These are phyloP conservation scores for Magnaporthiopsis incrustans DNA, from an alignment of 2,329 filamentous ascomycete species.

Conservation along the genomic window DNA sequence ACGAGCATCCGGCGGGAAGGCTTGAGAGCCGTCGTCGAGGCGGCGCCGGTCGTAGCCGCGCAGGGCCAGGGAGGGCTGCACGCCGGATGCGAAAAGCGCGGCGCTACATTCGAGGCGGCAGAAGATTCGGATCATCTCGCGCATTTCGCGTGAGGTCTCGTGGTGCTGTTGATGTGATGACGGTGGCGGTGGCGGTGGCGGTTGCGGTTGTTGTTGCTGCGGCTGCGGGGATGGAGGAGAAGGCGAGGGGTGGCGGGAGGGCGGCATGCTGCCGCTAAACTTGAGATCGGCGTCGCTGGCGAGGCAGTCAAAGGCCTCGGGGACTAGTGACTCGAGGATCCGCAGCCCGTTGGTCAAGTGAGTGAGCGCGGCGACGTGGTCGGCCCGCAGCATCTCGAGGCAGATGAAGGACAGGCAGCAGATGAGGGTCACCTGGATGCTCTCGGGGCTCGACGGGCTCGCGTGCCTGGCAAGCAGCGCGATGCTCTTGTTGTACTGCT, in stretches of 20 bases:
- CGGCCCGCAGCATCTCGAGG: conserved; percentile 18
- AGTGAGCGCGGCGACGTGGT: conserved; percentile 16
- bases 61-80: conserved; percentile 17
- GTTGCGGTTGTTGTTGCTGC: neutral
- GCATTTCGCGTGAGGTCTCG: conserved; percentile 12
- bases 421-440: conserved; percentile 18
- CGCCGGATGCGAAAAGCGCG: conserved; percentile 17
- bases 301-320: conserved; percentile 14
- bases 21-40: neutral
- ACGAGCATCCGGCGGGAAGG: neutral
- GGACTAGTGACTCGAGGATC: conserved; percentile 18
- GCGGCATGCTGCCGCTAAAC: neutral
- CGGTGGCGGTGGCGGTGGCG: neutral
- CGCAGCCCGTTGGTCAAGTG: conserved; percentile 20
- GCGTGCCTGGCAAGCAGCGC: conserved; percentile 22
- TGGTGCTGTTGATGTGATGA: neutral
- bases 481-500: conserved; percentile 30
- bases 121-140: conserved; percentile 19
- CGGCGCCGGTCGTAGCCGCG: conserved; percentile 11
- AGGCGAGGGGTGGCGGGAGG: neutral
- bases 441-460: conserved; percentile 15
- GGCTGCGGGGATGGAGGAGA: neutral
- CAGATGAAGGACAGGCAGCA: conserved; percentile 22
- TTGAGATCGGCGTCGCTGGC: conserved; percentile 8
- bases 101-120: conserved; percentile 16